A percentile compares a stretch with the other conserved stretches of the same genome.
phyloP scores from a whole-genome alignment of 805 yeast species.

The Scheffersomyces coipomensis region DNA sequence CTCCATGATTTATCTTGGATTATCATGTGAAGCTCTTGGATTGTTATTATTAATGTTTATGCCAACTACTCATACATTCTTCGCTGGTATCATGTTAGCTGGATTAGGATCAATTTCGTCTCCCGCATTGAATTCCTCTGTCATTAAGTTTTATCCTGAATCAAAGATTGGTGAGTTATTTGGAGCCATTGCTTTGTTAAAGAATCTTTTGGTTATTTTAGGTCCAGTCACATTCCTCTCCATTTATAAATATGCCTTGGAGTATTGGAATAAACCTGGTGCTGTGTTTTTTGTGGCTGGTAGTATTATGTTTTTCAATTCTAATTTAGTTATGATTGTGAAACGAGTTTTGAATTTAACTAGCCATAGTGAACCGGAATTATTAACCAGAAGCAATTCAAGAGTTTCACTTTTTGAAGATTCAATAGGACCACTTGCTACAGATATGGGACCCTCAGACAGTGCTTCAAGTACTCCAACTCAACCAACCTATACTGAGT shows the following conservation, averaged over 20 bases:
- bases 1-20: slow-evolving; percentile 31
- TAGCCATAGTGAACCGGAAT: slow-evolving; percentile 5
- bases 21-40: slow-evolving; percentile 39
- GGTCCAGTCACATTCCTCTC: slow-evolving; percentile 49
- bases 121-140: slow-evolving; percentile 59
- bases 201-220: slow-evolving; percentile 46
- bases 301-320: slow-evolving; percentile 8
- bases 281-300: slow-evolving; percentile 22
- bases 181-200: slow-evolving; percentile 64
- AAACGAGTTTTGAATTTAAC: slow-evolving; percentile 17
- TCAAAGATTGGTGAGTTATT: slow-evolving; percentile 67
- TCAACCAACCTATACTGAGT: slow-evolving; percentile 9
- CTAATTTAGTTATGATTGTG: slow-evolving; percentile 10
- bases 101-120: slow-evolving; percentile 50
- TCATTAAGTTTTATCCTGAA: slow-evolving; percentile 61
- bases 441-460: not conserved
- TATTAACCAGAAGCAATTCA: slow-evolving; percentile 12
- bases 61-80: slow-evolving; percentile 21
- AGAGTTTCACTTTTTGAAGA: slow-evolving; percentile 5
- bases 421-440: not conserved
- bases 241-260: slow-evolving; percentile 40
- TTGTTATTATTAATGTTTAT: slow-evolving; percentile 33
- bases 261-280: slow-evolving; percentile 25
- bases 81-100: slow-evolving; percentile 33
- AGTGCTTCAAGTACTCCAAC: slow-evolving; percentile 3